Evolutionary conservation across 257 asterid species (phyloP).

Genomic region (Gentiana macrophylla): DNA sequence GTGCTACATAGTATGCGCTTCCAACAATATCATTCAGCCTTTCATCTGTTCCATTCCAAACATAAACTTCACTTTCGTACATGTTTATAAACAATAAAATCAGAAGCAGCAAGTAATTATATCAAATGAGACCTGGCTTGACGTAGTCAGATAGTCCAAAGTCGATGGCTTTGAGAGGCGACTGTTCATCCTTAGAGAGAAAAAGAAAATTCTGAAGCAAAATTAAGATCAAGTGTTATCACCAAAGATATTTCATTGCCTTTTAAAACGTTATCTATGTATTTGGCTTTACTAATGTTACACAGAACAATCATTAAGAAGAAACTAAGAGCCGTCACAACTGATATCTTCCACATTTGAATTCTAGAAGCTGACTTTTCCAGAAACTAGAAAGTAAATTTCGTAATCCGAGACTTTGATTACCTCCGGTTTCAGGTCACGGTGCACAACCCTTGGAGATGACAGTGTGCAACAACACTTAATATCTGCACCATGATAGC

Average conservation of each 20-base stretch:
- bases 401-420: not conserved
- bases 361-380: too few relatives aligned
- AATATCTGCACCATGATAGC: constrained; percentile 53
- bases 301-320: too few relatives aligned
- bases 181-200: constrained; percentile 60
- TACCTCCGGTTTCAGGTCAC: constrained; percentile 73
- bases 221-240: constrained; percentile 2
- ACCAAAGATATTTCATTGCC: not conserved
- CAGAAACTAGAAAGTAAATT: too few relatives aligned
- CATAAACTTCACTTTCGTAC: constrained; percentile 4
- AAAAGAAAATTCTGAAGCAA: constrained; percentile 72
- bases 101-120: not conserved
- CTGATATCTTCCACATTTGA: too few relatives aligned
- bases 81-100: not conserved
- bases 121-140: constrained; percentile 58
- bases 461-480: constrained; percentile 65
- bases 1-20: constrained; percentile 81
- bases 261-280: too few relatives aligned
- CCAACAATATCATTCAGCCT: constrained; percentile 90
- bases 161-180: constrained; percentile 79
- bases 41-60: constrained; percentile 39
- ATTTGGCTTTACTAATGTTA: too few relatives aligned
- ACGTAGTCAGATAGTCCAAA: constrained; percentile 91
- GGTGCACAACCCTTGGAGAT: constrained; percentile 77
- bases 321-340: too few relatives aligned